Evolutionary conservation across 2,329 filamentous ascomycete species (phyloP).

Genomic region (Ilyonectria sp.): DNA sequence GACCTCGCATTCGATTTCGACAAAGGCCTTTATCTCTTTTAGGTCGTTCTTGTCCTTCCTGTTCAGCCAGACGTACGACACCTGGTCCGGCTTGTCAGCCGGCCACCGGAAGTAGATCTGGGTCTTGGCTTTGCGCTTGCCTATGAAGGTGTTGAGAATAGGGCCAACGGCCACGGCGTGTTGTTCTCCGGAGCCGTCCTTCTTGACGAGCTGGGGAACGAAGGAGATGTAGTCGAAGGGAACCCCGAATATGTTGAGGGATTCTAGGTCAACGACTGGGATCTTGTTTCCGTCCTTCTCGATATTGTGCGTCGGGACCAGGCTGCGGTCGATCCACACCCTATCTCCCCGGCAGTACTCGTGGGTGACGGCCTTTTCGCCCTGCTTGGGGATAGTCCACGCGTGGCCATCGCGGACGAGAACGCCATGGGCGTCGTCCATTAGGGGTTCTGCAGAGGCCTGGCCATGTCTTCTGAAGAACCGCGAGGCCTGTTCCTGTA

Average conservation of each 20-base stretch:
- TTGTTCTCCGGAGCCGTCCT: slow-evolving; percentile 13
- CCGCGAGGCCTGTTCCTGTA: slow-evolving; percentile 21
- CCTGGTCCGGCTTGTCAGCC: slow-evolving; percentile 21
- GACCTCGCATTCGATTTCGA: slow-evolving; percentile 10
- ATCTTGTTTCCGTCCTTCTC: slow-evolving; percentile 21
- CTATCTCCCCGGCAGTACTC: slow-evolving; percentile 34
- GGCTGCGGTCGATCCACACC: slow-evolving; percentile 34
- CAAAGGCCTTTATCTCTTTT: slow-evolving; percentile 21
- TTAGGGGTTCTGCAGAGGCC: slow-evolving; percentile 5
- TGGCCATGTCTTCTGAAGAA: slow-evolving; percentile 23
- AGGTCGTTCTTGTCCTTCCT: slow-evolving; percentile 26
- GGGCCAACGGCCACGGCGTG: slow-evolving; percentile 26
- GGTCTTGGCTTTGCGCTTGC: slow-evolving; percentile 27
- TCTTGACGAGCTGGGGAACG: slow-evolving; percentile 31
- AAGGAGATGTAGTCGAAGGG: slow-evolving; percentile 36
- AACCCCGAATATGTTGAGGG: slow-evolving; percentile 30
- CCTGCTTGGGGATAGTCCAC: slow-evolving; percentile 18
- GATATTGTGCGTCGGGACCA: slow-evolving; percentile 24
- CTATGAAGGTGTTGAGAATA: slow-evolving; percentile 21
- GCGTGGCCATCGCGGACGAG: slow-evolving; percentile 35
- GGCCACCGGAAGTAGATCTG: slow-evolving; percentile 35
- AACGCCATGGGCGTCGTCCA: slow-evolving; percentile 40
- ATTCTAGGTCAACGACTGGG: slow-evolving; percentile 39
- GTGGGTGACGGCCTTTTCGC: slow-evolving; percentile 14
- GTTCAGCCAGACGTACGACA: slow-evolving; percentile 33